A percentile compares a stretch with the other conserved stretches of the same genome.
Conservation (phyloP, 495 filamentous ascomycete species). For the Xylaria acuta region DNA sequence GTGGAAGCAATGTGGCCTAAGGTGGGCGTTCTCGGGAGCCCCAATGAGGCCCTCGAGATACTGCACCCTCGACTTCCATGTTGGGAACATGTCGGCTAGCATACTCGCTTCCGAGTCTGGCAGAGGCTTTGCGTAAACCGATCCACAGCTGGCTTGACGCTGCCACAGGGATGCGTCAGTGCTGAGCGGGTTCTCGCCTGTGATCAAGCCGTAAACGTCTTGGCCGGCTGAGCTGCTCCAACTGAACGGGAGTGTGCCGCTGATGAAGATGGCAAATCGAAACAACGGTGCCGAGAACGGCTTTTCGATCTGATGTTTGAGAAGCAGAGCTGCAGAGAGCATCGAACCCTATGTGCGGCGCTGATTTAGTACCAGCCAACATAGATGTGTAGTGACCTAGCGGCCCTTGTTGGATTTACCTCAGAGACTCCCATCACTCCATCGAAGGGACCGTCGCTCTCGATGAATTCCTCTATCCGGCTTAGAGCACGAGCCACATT, state of each 20-base stretch:
- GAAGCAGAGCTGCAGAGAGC: conserved; percentile 3
- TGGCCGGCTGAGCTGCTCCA: neutral
- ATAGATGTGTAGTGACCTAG: neutral
- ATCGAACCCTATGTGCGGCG: conserved; percentile 7
- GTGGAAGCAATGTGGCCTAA: conserved; percentile 8
- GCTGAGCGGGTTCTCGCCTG: conserved; percentile 12
- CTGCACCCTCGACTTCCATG: conserved; percentile 12
- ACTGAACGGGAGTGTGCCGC: conserved; percentile 14
- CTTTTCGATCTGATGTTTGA: conserved; percentile 14
- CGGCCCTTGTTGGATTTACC: conserved; percentile 5
- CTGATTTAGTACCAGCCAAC: neutral
- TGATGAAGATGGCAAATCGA: conserved; percentile 17
- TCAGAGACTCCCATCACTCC: conserved; percentile 29
- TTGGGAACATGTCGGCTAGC: conserved; percentile 18
- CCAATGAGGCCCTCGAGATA: conserved; percentile 1
- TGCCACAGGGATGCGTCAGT: conserved; percentile 11
- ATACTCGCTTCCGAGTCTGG: conserved; percentile 4
- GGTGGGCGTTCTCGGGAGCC: conserved; percentile 11
- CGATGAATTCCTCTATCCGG: conserved; percentile 19
- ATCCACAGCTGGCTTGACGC: neutral
- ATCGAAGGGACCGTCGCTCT: conserved; percentile 31
- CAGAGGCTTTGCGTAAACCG: neutral
- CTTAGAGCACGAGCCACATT: conserved; percentile 8
- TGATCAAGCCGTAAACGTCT: conserved; percentile 9
- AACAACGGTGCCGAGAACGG: conserved; percentile 9